Evolutionary conservation across 1,284 basidiomycete species (phyloP).

Genomic region (Ganoderma resinaceum): DNA sequence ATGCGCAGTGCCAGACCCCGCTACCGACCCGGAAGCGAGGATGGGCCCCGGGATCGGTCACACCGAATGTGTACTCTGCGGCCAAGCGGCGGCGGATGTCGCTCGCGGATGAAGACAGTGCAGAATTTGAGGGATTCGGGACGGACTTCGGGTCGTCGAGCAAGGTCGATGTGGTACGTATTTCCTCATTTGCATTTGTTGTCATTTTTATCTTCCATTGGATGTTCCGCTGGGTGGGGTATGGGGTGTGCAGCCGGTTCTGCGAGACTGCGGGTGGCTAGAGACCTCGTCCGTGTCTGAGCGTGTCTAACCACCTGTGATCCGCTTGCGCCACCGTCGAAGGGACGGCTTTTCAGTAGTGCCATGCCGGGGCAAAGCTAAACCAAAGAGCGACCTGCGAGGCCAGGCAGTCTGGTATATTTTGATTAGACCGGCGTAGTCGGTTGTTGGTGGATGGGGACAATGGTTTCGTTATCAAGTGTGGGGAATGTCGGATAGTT

Average conservation of each 20-base stretch:
- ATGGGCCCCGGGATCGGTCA: conserved; percentile 40
- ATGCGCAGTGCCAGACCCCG: conserved; percentile 26
- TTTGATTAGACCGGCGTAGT: not conserved
- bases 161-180: conserved; percentile 30
- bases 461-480: not conserved
- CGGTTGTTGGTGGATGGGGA: not conserved
- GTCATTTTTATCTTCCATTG: not conserved
- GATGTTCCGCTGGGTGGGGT: too few relatives aligned
- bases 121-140: conserved; percentile 30
- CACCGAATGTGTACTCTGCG: conserved; percentile 42
- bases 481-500: conserved; percentile 6
- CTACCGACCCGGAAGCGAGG: conserved; percentile 35
- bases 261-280: conserved; percentile 5
- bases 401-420: not conserved
- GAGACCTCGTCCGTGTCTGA: not conserved
- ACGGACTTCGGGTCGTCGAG: conserved; percentile 26
- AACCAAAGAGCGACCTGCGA: too few relatives aligned
- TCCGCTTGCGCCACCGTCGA: not conserved
- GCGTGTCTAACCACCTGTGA: not conserved
- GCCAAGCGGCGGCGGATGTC: conserved; percentile 39
- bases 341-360: not conserved
- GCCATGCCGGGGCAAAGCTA: not conserved
- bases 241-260: not conserved
- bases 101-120: conserved; percentile 29
- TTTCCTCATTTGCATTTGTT: not conserved